phyloP scores from a whole-genome alignment of 176 grass and related monocot species.

The Raddia distichophylla region DNA sequence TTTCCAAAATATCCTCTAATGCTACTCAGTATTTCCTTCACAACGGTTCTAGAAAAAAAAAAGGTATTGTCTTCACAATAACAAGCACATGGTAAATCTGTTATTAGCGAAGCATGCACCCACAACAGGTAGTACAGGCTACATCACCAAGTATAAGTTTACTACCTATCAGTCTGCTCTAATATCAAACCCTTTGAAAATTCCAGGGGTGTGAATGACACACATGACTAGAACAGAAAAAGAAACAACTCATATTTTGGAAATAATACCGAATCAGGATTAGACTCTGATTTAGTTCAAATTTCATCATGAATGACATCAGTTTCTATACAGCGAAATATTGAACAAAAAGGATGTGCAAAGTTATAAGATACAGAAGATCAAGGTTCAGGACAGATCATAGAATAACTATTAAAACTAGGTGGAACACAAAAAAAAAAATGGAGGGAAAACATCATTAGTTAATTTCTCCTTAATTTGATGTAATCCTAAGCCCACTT shows the following conservation, averaged over 20 bases:
- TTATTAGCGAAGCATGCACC: background rate
- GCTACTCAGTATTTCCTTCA: background rate
- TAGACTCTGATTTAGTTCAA: background rate
- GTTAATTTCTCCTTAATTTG: background rate
- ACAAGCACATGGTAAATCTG: slow-evolving; percentile 1
- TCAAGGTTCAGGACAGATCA: background rate
- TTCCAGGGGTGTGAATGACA: slow-evolving; percentile 5
- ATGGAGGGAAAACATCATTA: too few species aligned
- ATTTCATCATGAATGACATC: background rate
- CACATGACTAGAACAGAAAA: slow-evolving; percentile 4
- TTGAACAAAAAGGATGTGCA: background rate
- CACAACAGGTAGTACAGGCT: slow-evolving; percentile 6
- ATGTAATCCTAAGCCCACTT: background rate
- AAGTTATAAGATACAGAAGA: background rate
- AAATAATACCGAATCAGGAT: background rate
- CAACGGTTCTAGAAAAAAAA: background rate
- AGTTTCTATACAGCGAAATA: background rate
- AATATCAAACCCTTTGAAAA: background rate
- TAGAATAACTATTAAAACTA: background rate
- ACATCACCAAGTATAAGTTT: background rate
- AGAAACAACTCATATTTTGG: background rate
- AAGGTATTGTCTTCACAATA: background rate
- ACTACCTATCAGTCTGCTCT: background rate
- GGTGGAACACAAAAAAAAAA: slow-evolving; percentile 8
- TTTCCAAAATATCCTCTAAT: background rate